Conservation (phyloP, 164 flowering plant genomes). For the Nelumbo lutea region DNA sequence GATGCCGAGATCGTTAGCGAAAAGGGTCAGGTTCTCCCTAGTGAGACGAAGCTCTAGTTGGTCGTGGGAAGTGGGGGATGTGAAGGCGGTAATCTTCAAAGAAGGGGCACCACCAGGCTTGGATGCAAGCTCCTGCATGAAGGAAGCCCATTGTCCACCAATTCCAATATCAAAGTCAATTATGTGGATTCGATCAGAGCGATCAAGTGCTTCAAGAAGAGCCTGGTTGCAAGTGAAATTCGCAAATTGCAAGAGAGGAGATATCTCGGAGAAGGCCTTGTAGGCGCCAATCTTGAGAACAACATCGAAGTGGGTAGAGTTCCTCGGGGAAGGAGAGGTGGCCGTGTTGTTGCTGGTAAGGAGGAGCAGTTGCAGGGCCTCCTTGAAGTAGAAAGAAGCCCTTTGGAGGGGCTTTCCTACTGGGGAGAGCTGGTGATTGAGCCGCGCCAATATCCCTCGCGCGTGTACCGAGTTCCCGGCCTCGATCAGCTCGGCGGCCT, state of each 20-base stretch:
- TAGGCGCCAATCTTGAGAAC: constrained; percentile 50
- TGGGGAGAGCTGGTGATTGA: constrained; percentile 86
- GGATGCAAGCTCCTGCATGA: constrained; percentile 53
- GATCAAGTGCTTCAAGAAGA: constrained; percentile 47
- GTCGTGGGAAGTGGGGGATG: constrained; percentile 35
- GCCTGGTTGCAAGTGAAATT: constrained; percentile 62
- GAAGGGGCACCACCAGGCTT: constrained; percentile 36
- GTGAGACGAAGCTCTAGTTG: constrained; percentile 42
- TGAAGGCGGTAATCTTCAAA: constrained; percentile 53
- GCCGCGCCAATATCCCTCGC: constrained; percentile 98
- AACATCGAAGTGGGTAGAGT: constrained; percentile 29
- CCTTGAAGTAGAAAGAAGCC: constrained; percentile 62
- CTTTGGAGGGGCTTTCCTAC: constrained; percentile 48
- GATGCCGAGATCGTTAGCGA: constrained; percentile 43
- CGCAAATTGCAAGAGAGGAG: constrained; percentile 53
- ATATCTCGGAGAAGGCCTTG: constrained; percentile 52
- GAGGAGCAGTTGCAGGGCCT: constrained; percentile 41
- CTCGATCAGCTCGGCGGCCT: constrained; percentile 67
- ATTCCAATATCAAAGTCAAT: constrained; percentile 56
- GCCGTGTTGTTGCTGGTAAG: constrained; percentile 18
- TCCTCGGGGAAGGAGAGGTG: constrained; percentile 11
- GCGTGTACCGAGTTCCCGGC: constrained; percentile 60
- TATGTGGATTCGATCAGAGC: constrained; percentile 39
- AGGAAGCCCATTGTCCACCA: constrained; percentile 70
- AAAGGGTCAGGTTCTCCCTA: constrained; percentile 40